These are phyloP conservation scores for Castanopsis chinensis DNA, from an alignment of 306 rosid genomes.

Conservation along the genomic window DNA sequence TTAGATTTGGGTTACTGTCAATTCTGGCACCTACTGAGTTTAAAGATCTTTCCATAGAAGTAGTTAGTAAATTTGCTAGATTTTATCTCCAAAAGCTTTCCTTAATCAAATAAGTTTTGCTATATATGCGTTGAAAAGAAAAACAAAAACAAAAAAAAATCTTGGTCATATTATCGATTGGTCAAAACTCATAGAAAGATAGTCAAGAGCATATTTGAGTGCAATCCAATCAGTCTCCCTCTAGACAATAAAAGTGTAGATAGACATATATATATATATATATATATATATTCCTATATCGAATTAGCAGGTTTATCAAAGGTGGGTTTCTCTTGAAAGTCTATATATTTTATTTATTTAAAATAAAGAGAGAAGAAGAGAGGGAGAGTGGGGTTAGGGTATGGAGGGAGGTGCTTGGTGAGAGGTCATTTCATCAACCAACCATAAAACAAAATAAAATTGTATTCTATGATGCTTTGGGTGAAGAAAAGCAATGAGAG, in stretches of 20 bases:
- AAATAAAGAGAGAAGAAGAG: slow-evolving; percentile 3
- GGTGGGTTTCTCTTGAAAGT: slow-evolving; percentile 23
- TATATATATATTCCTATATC: slow-evolving; percentile 18
- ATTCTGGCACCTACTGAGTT: slow-evolving; percentile 12
- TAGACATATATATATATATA: neutral
- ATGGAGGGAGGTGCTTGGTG: slow-evolving; percentile 49
- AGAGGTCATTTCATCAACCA: slow-evolving; percentile 71
- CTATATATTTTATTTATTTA: neutral
- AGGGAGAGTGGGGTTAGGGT: neutral
- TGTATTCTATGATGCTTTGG: slow-evolving; percentile 55
- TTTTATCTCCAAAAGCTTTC: slow-evolving; percentile 3
- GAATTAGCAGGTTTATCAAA: slow-evolving; percentile 17
- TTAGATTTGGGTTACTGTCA: slow-evolving; percentile 7
- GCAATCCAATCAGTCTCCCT: slow-evolving; percentile 52
- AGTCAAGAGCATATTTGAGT: slow-evolving; percentile 68
- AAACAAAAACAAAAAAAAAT: slow-evolving; percentile 33
- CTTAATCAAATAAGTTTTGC: slow-evolving; percentile 34
- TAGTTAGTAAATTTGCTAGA: slow-evolving; percentile 4
- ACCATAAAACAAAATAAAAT: slow-evolving; percentile 36
- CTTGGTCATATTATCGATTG: slow-evolving; percentile 26
- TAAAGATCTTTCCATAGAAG: slow-evolving; percentile 3
- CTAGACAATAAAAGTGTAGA: slow-evolving; percentile 27
- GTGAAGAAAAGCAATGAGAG: slow-evolving; percentile 41
- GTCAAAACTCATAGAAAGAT: slow-evolving; percentile 51
- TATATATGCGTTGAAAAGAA: slow-evolving; percentile 20